phyloP scores from a whole-genome alignment of 495 filamentous ascomycete genomes.

The Cercophora newfieldiana region DNA sequence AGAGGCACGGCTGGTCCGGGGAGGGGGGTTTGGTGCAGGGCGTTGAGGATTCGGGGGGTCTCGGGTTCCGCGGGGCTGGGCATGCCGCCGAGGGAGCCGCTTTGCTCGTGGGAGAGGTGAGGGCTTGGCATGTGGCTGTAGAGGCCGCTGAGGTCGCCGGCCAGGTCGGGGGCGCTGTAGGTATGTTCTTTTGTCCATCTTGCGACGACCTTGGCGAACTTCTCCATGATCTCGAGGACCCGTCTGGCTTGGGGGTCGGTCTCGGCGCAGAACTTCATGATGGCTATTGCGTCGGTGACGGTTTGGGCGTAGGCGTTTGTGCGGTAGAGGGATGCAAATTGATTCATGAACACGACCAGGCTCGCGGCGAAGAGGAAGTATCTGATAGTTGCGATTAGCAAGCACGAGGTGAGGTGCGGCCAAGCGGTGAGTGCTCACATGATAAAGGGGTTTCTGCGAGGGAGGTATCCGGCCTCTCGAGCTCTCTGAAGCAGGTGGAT shows the following conservation, averaged over 20 bases:
- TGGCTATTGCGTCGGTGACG: slow-evolving; percentile 58
- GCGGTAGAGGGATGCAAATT: slow-evolving; percentile 65
- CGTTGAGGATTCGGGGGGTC: slow-evolving; percentile 6
- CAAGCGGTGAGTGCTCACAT: slow-evolving; percentile 49
- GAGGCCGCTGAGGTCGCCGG: slow-evolving; percentile 38
- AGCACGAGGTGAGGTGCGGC: not conserved
- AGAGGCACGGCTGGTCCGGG: slow-evolving; percentile 22
- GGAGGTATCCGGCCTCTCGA: slow-evolving; percentile 59
- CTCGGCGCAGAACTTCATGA: slow-evolving; percentile 61
- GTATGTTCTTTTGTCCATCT: slow-evolving; percentile 43
- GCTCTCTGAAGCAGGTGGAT: slow-evolving; percentile 62
- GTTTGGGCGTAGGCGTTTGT: slow-evolving; percentile 55
- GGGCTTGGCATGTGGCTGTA: slow-evolving; percentile 22
- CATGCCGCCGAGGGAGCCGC: slow-evolving; percentile 7
- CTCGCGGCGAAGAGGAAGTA: slow-evolving; percentile 75
- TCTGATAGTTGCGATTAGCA: slow-evolving; percentile 29
- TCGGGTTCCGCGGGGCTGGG: slow-evolving; percentile 5
- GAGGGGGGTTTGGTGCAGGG: slow-evolving; percentile 22
- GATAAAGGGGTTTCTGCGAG: slow-evolving; percentile 66
- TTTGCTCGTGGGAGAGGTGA: slow-evolving; percentile 13
- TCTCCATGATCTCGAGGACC: slow-evolving; percentile 62
- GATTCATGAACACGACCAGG: slow-evolving; percentile 66
- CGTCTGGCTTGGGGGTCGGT: slow-evolving; percentile 65
- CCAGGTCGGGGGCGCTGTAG: slow-evolving; percentile 42
- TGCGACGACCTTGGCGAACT: slow-evolving; percentile 57